Evolutionary conservation across 495 filamentous ascomycete genomes (phyloP).

Genomic region (Podospora anserina): DNA sequence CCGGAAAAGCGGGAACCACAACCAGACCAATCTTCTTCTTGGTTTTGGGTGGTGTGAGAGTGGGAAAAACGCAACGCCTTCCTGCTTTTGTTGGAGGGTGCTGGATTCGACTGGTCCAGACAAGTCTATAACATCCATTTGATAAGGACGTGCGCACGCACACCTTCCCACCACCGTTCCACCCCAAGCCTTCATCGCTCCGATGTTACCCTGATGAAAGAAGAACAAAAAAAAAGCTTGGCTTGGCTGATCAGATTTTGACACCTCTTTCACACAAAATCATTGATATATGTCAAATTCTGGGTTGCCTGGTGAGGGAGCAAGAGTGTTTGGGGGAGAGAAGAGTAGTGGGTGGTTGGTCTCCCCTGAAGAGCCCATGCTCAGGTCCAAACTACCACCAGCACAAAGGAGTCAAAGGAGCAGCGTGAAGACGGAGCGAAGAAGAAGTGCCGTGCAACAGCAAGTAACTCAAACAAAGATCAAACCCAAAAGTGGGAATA

Average conservation of each 20-base stretch:
- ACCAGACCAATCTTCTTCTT: not conserved
- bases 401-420: not conserved
- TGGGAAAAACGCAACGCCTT: not conserved
- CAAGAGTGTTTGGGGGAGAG: too few relatives aligned
- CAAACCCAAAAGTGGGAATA: not conserved
- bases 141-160: slow-evolving; percentile 9
- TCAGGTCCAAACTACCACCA: not conserved
- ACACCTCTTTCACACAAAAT: not conserved
- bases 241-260: not conserved
- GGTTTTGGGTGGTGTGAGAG: slow-evolving; percentile 1
- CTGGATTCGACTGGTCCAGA: slow-evolving; percentile 1
- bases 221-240: not conserved
- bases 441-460: not conserved
- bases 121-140: slow-evolving; percentile 11
- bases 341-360: not conserved
- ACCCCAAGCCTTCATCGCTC: not conserved
- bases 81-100: not conserved
- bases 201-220: not conserved
- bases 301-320: too few relatives aligned
- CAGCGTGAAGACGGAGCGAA: not conserved
- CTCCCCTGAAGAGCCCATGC: not conserved
- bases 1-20: slow-evolving; percentile 6
- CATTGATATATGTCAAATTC: not conserved
- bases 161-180: not conserved
- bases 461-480: not conserved